phyloP scores from a whole-genome alignment of 768 basidiomycete genomes.

The Sporobolomyces pararoseus region DNA sequence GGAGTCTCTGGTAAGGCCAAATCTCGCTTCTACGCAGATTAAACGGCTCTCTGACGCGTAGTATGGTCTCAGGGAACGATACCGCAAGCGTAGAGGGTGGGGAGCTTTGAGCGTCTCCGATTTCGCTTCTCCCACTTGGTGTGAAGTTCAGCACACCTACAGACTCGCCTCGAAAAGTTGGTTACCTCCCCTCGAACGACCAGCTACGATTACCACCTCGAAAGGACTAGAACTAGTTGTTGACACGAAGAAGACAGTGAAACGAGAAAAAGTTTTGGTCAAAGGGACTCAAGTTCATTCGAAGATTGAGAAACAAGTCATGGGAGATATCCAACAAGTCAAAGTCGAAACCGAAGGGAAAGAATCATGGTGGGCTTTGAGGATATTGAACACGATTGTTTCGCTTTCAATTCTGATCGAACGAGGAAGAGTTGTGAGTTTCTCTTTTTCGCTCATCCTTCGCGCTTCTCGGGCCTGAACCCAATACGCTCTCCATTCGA shows the following conservation, averaged over 20 bases:
- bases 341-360: constrained; percentile 55
- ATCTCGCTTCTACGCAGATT: neutral
- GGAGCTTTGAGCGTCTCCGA: constrained; percentile 29
- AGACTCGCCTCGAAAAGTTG: constrained; percentile 28
- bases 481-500: constrained; percentile 40
- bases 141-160: constrained; percentile 38
- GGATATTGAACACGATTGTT: constrained; percentile 69
- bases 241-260: constrained; percentile 59
- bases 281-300: constrained; percentile 75
- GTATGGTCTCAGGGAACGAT: constrained; percentile 22
- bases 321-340: constrained; percentile 56
- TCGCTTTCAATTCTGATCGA: constrained; percentile 58
- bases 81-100: constrained; percentile 17
- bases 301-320: constrained; percentile 67
- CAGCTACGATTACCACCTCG: constrained; percentile 17
- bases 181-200: constrained; percentile 27
- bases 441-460: neutral
- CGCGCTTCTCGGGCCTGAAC: too few relatives aligned
- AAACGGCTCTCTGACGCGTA: accelerated
- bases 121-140: constrained; percentile 26
- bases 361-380: constrained; percentile 73
- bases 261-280: constrained; percentile 54
- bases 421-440: constrained; percentile 22
- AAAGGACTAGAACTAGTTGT: constrained; percentile 23
- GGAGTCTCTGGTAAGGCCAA: constrained; percentile 19